Conservation (phyloP, 106 monocot species). For the Acanthochlamys bracteata region DNA sequence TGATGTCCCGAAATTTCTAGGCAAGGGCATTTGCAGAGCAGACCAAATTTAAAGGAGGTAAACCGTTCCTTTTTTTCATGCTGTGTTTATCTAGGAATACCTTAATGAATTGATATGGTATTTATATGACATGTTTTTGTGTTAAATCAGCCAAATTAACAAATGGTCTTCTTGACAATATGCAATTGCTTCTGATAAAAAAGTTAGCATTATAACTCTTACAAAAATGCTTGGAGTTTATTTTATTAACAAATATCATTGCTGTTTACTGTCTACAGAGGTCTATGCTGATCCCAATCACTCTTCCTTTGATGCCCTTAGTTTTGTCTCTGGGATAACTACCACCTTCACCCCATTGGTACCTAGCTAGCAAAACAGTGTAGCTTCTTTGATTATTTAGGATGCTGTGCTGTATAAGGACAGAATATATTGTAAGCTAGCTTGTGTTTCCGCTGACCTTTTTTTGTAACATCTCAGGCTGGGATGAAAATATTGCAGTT, state of each 20-base stretch:
- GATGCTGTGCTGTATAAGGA: neutral
- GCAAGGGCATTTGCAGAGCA: constrained; percentile 68
- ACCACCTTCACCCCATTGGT: constrained; percentile 78
- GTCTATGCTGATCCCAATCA: constrained; percentile 87
- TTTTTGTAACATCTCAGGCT: constrained; percentile 40
- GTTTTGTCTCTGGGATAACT: constrained; percentile 66
- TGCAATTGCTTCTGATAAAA: too few relatives aligned
- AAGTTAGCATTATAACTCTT: too few relatives aligned
- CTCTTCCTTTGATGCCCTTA: constrained; percentile 79
- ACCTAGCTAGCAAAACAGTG: too few relatives aligned
- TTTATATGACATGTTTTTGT: too few relatives aligned
- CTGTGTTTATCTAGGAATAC: neutral
- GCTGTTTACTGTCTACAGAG: constrained; percentile 48
- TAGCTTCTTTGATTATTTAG: too few relatives aligned
- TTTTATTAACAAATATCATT: neutral
- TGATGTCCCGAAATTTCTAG: constrained; percentile 24
- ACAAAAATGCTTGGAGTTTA: too few relatives aligned
- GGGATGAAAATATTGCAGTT: constrained; percentile 78
- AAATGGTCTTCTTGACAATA: too few relatives aligned
- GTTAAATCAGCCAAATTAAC: too few relatives aligned
- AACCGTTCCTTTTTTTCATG: neutral
- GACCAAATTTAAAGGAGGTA: constrained; percentile 89
- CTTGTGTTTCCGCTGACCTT: neutral
- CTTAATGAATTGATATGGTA: too few relatives aligned
- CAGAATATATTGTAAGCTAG: too few relatives aligned